Evolutionary conservation across 2,329 filamentous ascomycete genomes (phyloP).

Genomic region (Tolypocladium tropicale): DNA sequence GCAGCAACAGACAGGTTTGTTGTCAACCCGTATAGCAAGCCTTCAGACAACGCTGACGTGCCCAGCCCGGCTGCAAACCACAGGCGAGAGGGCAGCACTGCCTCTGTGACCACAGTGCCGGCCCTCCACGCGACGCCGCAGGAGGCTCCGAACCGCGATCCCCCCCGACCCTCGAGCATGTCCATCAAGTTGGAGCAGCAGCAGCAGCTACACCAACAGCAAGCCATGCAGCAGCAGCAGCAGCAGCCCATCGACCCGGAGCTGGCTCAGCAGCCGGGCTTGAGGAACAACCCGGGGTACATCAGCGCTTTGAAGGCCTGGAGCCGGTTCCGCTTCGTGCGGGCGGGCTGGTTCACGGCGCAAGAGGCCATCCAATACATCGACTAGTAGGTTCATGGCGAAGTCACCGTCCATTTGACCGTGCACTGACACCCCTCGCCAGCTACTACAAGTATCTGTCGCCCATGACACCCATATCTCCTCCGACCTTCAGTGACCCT

Average conservation of each 20-base stretch:
- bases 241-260: slow-evolving; percentile 32
- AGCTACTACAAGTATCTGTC: slow-evolving; percentile 88
- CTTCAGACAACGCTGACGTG: slow-evolving; percentile 5
- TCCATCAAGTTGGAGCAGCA: slow-evolving; percentile 5
- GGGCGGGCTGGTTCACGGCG: slow-evolving; percentile 91
- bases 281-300: slow-evolving; percentile 43
- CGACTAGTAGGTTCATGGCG: slow-evolving; percentile 56
- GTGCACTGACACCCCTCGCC: not conserved
- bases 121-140: slow-evolving; percentile 8
- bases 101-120: slow-evolving; percentile 11
- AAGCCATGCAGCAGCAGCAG: not conserved
- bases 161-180: slow-evolving; percentile 6
- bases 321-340: slow-evolving; percentile 88
- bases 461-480: slow-evolving; percentile 85
- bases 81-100: slow-evolving; percentile 19
- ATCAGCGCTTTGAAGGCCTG: slow-evolving; percentile 73
- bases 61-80: slow-evolving; percentile 14
- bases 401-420: not conserved
- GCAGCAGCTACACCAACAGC: not conserved
- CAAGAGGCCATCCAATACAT: slow-evolving; percentile 90
- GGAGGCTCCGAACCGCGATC: slow-evolving; percentile 1
- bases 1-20: slow-evolving; percentile 58
- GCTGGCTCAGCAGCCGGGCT: slow-evolving; percentile 30
- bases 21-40: slow-evolving; percentile 10
- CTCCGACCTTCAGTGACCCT: slow-evolving; percentile 81